A percentile compares a stretch with the other conserved stretches of the same genome.
Evolutionary conservation across 2,329 filamentous ascomycete genomes (phyloP).

Genomic region (Aspergillus floridensis): DNA sequence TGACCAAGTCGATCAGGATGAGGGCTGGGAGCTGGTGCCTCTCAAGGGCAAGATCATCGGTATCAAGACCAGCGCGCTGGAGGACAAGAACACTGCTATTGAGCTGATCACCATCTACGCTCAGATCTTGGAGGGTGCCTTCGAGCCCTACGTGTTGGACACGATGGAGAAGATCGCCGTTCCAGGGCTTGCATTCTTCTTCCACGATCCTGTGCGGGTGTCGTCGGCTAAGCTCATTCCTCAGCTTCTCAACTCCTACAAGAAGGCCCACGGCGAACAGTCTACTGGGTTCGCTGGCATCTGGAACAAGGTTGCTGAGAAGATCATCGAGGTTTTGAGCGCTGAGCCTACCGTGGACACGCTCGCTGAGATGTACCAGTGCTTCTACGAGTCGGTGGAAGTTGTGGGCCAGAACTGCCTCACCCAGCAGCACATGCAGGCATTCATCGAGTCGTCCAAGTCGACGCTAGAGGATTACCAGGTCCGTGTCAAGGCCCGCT

Average conservation of each 20-base stretch:
- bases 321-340: conserved; percentile 87
- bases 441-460: conserved; percentile 82
- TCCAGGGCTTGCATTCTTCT: conserved; percentile 94
- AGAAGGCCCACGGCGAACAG: conserved; percentile 79
- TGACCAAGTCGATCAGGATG: conserved; percentile 87
- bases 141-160: conserved; percentile 85
- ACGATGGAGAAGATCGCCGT: conserved; percentile 97
- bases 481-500: conserved; percentile 73
- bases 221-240: conserved; percentile 94
- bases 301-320: conserved; percentile 82
- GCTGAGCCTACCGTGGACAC: conserved; percentile 96
- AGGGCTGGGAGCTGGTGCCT: conserved; percentile 95
- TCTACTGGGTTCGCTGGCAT: conserved; percentile 77
- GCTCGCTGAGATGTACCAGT: conserved; percentile 98
- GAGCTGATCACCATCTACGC: conserved; percentile 97
- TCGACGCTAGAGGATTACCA: conserved; percentile 92
- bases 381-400: conserved; percentile 97
- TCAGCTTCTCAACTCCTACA: conserved; percentile 88
- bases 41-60: conserved; percentile 98
- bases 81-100: conserved; percentile 99
- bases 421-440: conserved; percentile 72
- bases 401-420: conserved; percentile 85
- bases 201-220: conserved; percentile 95
- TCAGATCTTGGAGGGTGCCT: conserved; percentile 87
- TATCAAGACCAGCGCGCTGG: conserved; percentile 93